Conservation (phyloP, 2,329 filamentous ascomycete genomes). For the Erysiphe pulchra region DNA sequence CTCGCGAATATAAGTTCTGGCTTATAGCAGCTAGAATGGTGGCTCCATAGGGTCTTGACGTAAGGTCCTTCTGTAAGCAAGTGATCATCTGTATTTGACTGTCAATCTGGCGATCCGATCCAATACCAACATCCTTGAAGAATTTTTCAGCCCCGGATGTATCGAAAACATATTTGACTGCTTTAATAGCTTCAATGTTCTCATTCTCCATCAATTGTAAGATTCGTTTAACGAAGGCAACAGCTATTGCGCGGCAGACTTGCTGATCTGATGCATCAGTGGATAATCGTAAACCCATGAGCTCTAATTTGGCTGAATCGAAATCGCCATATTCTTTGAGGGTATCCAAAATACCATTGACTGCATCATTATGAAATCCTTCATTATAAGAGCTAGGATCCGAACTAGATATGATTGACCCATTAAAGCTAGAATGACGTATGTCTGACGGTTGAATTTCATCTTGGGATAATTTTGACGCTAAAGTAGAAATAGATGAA, state of each 20-base stretch:
- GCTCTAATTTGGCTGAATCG: constrained; percentile 60
- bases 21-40: constrained; percentile 49
- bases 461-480: constrained; percentile 24
- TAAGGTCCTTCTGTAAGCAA: constrained; percentile 56
- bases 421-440: constrained; percentile 45
- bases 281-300: constrained; percentile 76
- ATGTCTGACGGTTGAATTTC: constrained; percentile 19
- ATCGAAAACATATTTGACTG: constrained; percentile 33
- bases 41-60: constrained; percentile 35
- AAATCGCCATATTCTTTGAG: constrained; percentile 57
- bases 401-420: constrained; percentile 40
- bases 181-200: constrained; percentile 32
- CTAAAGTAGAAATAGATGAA: constrained; percentile 38
- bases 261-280: constrained; percentile 76
- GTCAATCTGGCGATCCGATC: constrained; percentile 33
- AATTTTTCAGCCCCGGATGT: constrained; percentile 28
- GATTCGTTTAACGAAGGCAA: constrained; percentile 62
- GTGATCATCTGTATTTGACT: constrained; percentile 75
- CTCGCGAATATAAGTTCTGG: constrained; percentile 64
- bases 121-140: constrained; percentile 31
- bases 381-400: constrained; percentile 20
- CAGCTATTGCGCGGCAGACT: constrained; percentile 65
- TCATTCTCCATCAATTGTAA: constrained; percentile 37
- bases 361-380: constrained; percentile 69
- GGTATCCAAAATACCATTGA: constrained; percentile 64